phyloP scores from a whole-genome alignment of 208 protist species.

The Trypanosoma cruzi region DNA sequence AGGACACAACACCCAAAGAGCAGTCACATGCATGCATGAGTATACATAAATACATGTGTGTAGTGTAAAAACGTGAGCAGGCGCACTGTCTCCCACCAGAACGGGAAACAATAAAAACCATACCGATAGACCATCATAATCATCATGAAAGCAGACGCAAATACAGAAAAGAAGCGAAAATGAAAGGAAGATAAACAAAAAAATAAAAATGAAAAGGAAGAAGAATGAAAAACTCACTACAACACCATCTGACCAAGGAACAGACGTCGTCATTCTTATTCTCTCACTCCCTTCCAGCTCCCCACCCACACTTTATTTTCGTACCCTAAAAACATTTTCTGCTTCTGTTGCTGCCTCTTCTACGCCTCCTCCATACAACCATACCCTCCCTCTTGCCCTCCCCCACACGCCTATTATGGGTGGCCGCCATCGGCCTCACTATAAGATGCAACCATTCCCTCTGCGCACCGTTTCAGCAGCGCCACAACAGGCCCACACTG shows the following conservation, averaged over 20 bases:
- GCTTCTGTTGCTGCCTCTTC: not conserved
- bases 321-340: not conserved
- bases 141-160: not conserved
- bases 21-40: not conserved
- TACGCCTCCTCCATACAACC: not conserved
- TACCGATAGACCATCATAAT: not conserved
- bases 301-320: not conserved
- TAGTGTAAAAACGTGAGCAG: not conserved
- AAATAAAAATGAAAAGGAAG: not conserved
- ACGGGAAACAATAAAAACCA: not conserved
- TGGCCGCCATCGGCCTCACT: slow-evolving; percentile 20
- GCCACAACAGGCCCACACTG: slow-evolving; percentile 53
- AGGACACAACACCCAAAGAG: not conserved
- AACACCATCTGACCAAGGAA: too few species aligned
- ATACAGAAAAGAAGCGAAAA: not conserved
- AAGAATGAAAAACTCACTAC: not conserved
- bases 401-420: not conserved
- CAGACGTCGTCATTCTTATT: not conserved
- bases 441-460: slow-evolving; percentile 44
- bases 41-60: too few species aligned
- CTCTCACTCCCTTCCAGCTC: not conserved
- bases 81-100: not conserved
- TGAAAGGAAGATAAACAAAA: too few species aligned
- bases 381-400: not conserved
- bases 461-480: slow-evolving; percentile 43